These are phyloP conservation scores for Pneumocystis canis DNA, from an alignment of 1,139 yeast genomes.

Conservation along the genomic window DNA sequence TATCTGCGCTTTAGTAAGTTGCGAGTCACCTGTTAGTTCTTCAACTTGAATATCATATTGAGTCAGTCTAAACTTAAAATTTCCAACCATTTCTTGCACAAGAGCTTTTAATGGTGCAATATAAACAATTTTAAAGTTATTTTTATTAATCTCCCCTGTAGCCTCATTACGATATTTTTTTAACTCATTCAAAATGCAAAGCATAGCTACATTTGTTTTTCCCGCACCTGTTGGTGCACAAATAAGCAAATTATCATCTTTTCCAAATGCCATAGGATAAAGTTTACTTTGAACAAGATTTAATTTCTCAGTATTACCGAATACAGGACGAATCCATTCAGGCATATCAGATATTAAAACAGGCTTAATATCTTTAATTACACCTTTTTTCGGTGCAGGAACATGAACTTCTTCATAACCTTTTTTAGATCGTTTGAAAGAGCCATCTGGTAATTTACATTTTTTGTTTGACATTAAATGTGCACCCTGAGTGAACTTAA, in stretches of 20 bases:
- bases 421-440: slow-evolving; percentile 59
- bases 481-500: slow-evolving; percentile 58
- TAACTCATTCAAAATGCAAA: slow-evolving; percentile 52
- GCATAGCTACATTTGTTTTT: slow-evolving; percentile 87
- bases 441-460: slow-evolving; percentile 65
- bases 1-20: slow-evolving; percentile 63
- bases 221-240: slow-evolving; percentile 99
- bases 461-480: slow-evolving; percentile 53
- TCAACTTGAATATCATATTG: slow-evolving; percentile 54
- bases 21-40: slow-evolving; percentile 85
- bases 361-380: slow-evolving; percentile 28
- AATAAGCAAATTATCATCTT: slow-evolving; percentile 57
- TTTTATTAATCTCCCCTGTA: slow-evolving; percentile 32
- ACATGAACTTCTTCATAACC: slow-evolving; percentile 76
- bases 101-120: slow-evolving; percentile 90
- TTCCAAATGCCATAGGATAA: slow-evolving; percentile 56
- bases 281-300: slow-evolving; percentile 78
- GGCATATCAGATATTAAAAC: slow-evolving; percentile 34
- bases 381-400: slow-evolving; percentile 52
- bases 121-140: slow-evolving; percentile 58
- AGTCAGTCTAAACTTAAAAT: slow-evolving; percentile 56
- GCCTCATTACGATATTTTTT: slow-evolving; percentile 36
- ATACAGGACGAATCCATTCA: slow-evolving; percentile 65
- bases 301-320: slow-evolving; percentile 44
- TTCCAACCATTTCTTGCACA: slow-evolving; percentile 89